phyloP scores from a whole-genome alignment of 2,329 filamentous ascomycete genomes.

The Xylaria sp. region DNA sequence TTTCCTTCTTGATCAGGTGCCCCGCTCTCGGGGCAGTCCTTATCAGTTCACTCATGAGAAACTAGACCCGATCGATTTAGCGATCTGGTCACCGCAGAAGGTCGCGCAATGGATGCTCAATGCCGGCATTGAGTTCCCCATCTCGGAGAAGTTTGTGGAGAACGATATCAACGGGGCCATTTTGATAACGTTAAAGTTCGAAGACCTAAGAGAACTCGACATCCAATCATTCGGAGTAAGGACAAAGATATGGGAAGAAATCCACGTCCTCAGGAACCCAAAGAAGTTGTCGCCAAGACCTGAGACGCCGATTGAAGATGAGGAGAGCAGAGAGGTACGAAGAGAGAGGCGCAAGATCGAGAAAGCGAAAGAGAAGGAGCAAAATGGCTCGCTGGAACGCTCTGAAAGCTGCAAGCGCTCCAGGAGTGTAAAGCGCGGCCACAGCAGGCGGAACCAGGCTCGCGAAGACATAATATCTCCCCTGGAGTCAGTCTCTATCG shows the following conservation, averaged over 20 bases:
- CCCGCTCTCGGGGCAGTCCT: conserved; percentile 53
- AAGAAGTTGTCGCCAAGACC: conserved; percentile 63
- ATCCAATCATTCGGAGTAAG: conserved; percentile 85
- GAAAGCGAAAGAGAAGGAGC: conserved; percentile 47
- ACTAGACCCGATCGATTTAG: conserved; percentile 69
- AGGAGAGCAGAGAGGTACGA: conserved; percentile 62
- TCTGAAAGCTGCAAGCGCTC: conserved; percentile 51
- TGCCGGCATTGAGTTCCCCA: conserved; percentile 78
- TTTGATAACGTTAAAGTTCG: conserved; percentile 89
- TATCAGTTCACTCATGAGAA: conserved; percentile 68
- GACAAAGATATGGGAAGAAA: conserved; percentile 83
- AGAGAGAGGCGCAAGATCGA: conserved; percentile 58
- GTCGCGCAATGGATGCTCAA: conserved; percentile 89
- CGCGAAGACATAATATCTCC: conserved; percentile 77
- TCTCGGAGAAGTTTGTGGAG: conserved; percentile 85
- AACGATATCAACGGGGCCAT: conserved; percentile 94
- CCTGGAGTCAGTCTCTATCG: conserved; percentile 87
- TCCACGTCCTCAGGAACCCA: conserved; percentile 73
- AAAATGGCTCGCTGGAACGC: conserved; percentile 37
- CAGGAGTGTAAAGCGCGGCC: conserved; percentile 51
- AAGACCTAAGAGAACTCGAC: conserved; percentile 83
- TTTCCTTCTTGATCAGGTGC: conserved; percentile 52
- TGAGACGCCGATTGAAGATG: conserved; percentile 71
- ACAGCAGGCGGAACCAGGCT: conserved; percentile 53
- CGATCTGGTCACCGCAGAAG: conserved; percentile 77